These are phyloP conservation scores for Mortierella sp. DNA, from an alignment of 371 early-diverging fungal species.

Conservation along the genomic window DNA sequence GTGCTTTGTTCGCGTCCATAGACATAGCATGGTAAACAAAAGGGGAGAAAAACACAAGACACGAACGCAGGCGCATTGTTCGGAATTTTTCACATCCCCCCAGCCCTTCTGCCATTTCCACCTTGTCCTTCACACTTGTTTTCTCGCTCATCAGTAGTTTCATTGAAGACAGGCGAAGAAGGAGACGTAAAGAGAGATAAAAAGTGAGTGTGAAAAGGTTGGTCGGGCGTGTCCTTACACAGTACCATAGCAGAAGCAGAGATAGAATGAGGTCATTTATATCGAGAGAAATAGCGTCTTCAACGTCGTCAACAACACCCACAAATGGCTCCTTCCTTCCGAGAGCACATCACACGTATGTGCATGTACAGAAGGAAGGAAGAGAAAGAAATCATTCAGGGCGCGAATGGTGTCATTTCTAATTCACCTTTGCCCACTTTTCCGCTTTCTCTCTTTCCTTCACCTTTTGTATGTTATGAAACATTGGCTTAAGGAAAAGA, in stretches of 20 bases:
- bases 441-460: neutral
- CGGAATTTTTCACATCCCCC: neutral
- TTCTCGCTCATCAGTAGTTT: neutral
- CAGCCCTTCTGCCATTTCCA: too few species aligned
- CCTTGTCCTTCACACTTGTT: neutral
- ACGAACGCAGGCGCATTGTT: neutral
- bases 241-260: too few species aligned
- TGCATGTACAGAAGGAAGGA: neutral
- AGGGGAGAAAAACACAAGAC: neutral
- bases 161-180: neutral
- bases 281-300: too few species aligned
- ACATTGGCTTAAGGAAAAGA: neutral
- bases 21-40: neutral
- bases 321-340: neutral
- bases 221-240: too few species aligned
- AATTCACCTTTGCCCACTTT: neutral
- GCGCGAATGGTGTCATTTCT: conserved; percentile 1
- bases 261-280: too few species aligned
- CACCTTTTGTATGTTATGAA: neutral
- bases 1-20: neutral
- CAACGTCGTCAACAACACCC: too few species aligned
- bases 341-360: neutral
- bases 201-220: too few species aligned
- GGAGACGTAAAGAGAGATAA: neutral
- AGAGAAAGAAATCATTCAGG: neutral